Conservation (phyloP, 176 grass and related monocot genomes). For the Alloteropsis semialata region DNA sequence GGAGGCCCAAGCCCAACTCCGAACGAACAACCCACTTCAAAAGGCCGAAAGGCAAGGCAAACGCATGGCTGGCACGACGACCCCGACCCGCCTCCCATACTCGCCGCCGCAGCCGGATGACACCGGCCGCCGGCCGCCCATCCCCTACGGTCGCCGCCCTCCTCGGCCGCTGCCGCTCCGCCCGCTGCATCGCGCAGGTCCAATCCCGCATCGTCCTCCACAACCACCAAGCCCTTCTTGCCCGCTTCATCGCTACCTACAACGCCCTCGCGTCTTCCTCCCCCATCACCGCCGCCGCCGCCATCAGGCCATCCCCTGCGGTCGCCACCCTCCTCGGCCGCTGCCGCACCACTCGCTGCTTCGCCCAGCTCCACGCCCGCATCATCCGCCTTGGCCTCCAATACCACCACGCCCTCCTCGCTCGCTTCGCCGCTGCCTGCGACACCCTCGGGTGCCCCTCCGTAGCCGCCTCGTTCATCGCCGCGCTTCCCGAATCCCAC, state of each 20-base stretch:
- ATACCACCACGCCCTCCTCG: conserved; percentile 64
- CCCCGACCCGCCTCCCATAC: not conserved
- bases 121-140: conserved; percentile 28
- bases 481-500: conserved; percentile 35
- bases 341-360: conserved; percentile 31
- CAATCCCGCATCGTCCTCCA: conserved; percentile 36
- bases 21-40: not conserved
- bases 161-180: conserved; percentile 1
- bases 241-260: conserved; percentile 45
- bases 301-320: conserved; percentile 20
- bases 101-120: conserved; percentile 45
- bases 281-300: conserved; percentile 26
- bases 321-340: conserved; percentile 48
- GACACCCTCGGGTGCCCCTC: conserved; percentile 47
- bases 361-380: conserved; percentile 47
- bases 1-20: not conserved
- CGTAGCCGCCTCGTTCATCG: conserved; percentile 39
- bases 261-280: conserved; percentile 24
- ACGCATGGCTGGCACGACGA: too few relatives aligned
- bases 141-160: conserved; percentile 43
- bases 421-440: conserved; percentile 61
- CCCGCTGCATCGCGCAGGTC: conserved; percentile 25
- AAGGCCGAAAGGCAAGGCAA: not conserved
- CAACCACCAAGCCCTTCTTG: conserved; percentile 53
- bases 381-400: conserved; percentile 54